Percentiles rank a stretch among this genome's conserved stretches.
phyloP scores from a whole-genome alignment of 2,329 filamentous ascomycete species.

The Calonectria pseudoreteaudii region DNA sequence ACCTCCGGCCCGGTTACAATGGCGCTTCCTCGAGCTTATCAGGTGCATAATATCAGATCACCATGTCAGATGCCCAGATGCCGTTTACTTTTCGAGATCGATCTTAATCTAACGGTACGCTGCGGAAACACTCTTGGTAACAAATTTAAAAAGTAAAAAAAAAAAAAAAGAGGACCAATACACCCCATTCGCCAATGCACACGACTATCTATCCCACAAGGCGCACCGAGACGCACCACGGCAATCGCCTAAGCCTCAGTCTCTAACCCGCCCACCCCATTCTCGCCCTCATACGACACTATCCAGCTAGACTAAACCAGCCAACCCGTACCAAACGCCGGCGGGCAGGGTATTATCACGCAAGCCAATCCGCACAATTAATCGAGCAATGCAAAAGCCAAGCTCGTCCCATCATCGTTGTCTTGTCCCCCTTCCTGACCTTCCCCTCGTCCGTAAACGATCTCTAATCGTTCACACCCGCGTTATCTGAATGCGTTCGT shows the following conservation, averaged over 20 bases:
- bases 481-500: constrained; percentile 3
- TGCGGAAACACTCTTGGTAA: not conserved
- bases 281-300: constrained; percentile 26
- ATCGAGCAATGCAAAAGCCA: constrained; percentile 28
- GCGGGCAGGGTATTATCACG: constrained; percentile 44
- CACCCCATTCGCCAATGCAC: constrained; percentile 24
- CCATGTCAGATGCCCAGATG: constrained; percentile 6
- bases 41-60: constrained; percentile 1
- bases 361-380: constrained; percentile 31
- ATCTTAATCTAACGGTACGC: constrained; percentile 7
- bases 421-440: not conserved
- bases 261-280: constrained; percentile 13
- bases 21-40: not conserved
- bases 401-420: constrained; percentile 16
- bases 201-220: constrained; percentile 21
- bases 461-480: not conserved
- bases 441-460: constrained; percentile 29
- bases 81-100: constrained; percentile 14
- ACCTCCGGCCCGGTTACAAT: constrained; percentile 33
- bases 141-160: not conserved
- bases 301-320: constrained; percentile 20
- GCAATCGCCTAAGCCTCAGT: constrained; percentile 8
- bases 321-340: constrained; percentile 31
- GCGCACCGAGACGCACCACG: constrained; percentile 12
- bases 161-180: constrained; percentile 19